Conservation (phyloP, 2,329 filamentous ascomycete genomes). For the Fusarium sp. region DNA sequence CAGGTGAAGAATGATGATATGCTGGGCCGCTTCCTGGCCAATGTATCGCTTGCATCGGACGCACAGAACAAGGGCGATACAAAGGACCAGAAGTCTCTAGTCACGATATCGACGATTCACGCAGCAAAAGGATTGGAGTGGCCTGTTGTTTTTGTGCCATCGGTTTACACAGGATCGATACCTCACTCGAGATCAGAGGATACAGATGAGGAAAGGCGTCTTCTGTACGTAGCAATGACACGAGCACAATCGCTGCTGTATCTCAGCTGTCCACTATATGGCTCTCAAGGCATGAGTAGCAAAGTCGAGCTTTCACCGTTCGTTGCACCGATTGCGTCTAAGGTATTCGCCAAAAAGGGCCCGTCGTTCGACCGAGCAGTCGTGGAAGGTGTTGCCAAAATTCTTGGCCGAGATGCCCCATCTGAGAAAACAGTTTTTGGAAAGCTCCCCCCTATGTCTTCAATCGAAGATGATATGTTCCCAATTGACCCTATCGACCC, state of each 20-base stretch:
- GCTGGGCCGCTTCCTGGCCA: slow-evolving; percentile 85
- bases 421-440: slow-evolving; percentile 64
- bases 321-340: slow-evolving; percentile 62
- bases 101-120: slow-evolving; percentile 96
- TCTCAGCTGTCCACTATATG: slow-evolving; percentile 80
- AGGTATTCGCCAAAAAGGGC: slow-evolving; percentile 67
- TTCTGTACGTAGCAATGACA: slow-evolving; percentile 98
- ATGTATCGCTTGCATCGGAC: slow-evolving; percentile 87
- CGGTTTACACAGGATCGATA: slow-evolving; percentile 89
- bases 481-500: slow-evolving; percentile 69
- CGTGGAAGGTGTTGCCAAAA: slow-evolving; percentile 75
- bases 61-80: slow-evolving; percentile 72
- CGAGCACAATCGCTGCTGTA: slow-evolving; percentile 88
- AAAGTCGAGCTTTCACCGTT: slow-evolving; percentile 78
- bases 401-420: slow-evolving; percentile 73
- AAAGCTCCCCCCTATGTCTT: slow-evolving; percentile 63
- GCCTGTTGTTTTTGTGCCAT: slow-evolving; percentile 94
- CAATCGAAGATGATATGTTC: slow-evolving; percentile 74
- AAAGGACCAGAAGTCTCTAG: slow-evolving; percentile 67
- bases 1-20: slow-evolving; percentile 73
- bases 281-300: slow-evolving; percentile 66
- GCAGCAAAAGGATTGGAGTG: slow-evolving; percentile 96
- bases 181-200: slow-evolving; percentile 90
- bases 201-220: slow-evolving; percentile 83
- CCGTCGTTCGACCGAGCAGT: slow-evolving; percentile 73